Base-by-base conservation (phyloP, 164 flowering plant genomes). In the Platanus orientalis region DNA sequence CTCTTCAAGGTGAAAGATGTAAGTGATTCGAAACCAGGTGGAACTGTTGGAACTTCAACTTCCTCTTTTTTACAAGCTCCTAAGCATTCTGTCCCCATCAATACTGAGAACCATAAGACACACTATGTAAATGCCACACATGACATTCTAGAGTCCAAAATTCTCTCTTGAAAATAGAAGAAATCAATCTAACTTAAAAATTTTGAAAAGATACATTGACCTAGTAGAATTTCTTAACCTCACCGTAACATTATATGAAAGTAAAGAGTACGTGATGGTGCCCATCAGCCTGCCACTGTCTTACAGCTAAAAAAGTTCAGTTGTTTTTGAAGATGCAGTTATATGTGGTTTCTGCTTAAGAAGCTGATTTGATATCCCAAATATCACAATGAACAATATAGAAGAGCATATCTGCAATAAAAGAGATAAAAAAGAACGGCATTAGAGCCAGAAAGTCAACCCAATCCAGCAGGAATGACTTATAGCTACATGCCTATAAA, bases 11-110 rank as follows among this genome's bases (percentile, higher is more conserved):
- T 70, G 59, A 89, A 86, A 11, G 87, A 77, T 58, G 85, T 79
- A 32, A 61, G 81, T 47, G 92, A 85, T 7, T 40, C 73, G 67
- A 82, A 86, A 54, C 88, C 96, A 23, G 85, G 88, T 25, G 86
- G 89, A 62, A 58, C 80, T 42, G 78, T 68, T 6, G 71, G 66
- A 42, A 49, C 48, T 0, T 55, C 66, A 61, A 61, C 57, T 30
- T 32, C 61, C 50, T 65, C 69, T 20, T 39, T 62, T 20, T 30
- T 14, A 55, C 34, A 14, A 39, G 66, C 36, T 25, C 60, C 14
- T 21, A 42, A 13, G 27, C 60, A 57, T 51, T 51, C 63, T 50
- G 49, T 20, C 57, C 56, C 57, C 63, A 79, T 79, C 63, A 72
- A 48, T 26, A 45, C 71, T 71, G 67, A 27, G 30, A 56, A 60